phyloP scores from a whole-genome alignment of 805 yeast genomes.

The Candida silvicultrix region DNA sequence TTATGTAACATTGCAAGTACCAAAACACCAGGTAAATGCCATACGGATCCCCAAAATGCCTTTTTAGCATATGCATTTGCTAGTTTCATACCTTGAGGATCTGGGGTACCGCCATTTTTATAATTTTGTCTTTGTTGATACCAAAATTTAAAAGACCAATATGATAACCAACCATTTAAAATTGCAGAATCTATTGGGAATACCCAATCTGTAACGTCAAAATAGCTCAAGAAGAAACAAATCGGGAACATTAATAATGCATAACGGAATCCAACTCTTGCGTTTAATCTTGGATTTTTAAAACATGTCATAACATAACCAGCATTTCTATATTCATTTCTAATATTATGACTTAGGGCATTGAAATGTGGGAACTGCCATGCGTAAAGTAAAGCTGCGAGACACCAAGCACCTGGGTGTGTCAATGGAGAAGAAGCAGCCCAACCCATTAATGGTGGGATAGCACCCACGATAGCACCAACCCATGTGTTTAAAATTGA shows the following conservation, averaged over 20 bases:
- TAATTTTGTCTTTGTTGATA: slow-evolving; percentile 66
- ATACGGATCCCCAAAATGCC: slow-evolving; percentile 89
- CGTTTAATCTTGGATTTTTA: slow-evolving; percentile 85
- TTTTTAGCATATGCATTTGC: slow-evolving; percentile 74
- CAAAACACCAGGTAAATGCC: slow-evolving; percentile 87
- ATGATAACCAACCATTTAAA: slow-evolving; percentile 81
- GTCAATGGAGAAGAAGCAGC: slow-evolving; percentile 76
- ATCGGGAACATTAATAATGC: slow-evolving; percentile 91
- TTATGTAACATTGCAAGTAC: slow-evolving; percentile 93
- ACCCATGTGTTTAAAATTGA: slow-evolving; percentile 95
- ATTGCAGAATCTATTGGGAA: slow-evolving; percentile 78
- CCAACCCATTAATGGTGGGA: slow-evolving; percentile 99
- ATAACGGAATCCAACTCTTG: slow-evolving; percentile 87
- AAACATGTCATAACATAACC: slow-evolving; percentile 98
- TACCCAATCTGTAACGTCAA: slow-evolving; percentile 72
- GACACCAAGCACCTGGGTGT: slow-evolving; percentile 93
- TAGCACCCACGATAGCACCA: slow-evolving; percentile 98
- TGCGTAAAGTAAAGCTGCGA: slow-evolving; percentile 84
- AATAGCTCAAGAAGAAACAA: slow-evolving; percentile 77
- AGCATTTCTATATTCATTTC: slow-evolving; percentile 82
- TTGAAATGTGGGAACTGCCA: slow-evolving; percentile 99
- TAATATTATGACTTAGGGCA: slow-evolving; percentile 80
- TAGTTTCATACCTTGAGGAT: slow-evolving; percentile 48
- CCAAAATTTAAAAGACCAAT: slow-evolving; percentile 80
- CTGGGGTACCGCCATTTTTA: slow-evolving; percentile 32